A percentile compares a stretch with the other conserved stretches of the same genome.
These are phyloP conservation scores for Nasturtium officinale DNA, from an alignment of 345 rosid species.

Conservation along the genomic window DNA sequence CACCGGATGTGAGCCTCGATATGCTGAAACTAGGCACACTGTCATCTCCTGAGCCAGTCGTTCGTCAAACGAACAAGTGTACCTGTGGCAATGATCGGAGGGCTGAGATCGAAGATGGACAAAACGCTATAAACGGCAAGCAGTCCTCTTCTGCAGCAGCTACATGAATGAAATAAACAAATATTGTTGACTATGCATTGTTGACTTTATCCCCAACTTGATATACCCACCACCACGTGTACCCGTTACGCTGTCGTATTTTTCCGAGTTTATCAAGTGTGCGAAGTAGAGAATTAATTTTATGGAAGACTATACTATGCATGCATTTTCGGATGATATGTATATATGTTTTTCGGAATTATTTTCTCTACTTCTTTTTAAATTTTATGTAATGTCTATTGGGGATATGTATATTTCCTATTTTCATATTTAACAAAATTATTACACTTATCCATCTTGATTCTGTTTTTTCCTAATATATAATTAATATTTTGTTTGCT, in stretches of 20 bases:
- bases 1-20: constrained; percentile 40
- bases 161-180: constrained; percentile 8
- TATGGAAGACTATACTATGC: constrained; percentile 19
- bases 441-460: background rate
- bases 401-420: constrained; percentile 45
- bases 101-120: constrained; percentile 35
- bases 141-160: constrained; percentile 39
- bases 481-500: background rate
- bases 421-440: constrained; percentile 35
- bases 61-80: constrained; percentile 37
- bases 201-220: constrained; percentile 41
- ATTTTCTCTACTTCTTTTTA: constrained; percentile 30
- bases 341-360: constrained; percentile 30
- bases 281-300: constrained; percentile 35
- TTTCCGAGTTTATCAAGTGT: constrained; percentile 44
- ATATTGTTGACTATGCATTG: constrained; percentile 28
- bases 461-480: background rate
- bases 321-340: constrained; percentile 38
- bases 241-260: constrained; percentile 40
- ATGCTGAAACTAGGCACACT: constrained; percentile 42
- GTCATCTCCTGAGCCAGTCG: constrained; percentile 38
- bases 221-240: constrained; percentile 36
- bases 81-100: constrained; percentile 40
- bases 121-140: constrained; percentile 27
- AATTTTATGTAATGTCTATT: constrained; percentile 36